These are phyloP conservation scores for Kwoniella bestiolae DNA, from an alignment of 768 basidiomycete genomes.

Conservation along the genomic window DNA sequence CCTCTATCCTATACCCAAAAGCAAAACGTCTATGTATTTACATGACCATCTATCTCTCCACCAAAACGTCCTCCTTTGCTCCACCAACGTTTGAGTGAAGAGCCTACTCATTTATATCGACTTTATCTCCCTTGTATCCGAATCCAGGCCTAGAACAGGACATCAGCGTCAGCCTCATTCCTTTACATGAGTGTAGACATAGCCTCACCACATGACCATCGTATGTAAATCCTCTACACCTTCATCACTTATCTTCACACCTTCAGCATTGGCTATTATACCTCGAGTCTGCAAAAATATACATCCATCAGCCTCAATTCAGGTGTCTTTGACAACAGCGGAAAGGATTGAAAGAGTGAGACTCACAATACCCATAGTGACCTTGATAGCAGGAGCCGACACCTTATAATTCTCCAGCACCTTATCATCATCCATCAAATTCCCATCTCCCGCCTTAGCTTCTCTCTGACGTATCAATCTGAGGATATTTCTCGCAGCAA, in stretches of 20 bases:
- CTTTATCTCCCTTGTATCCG: no score
- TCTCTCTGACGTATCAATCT: constrained; percentile 36
- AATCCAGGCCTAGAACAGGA: no score
- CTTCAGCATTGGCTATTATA: constrained; percentile 39
- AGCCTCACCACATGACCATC: constrained; percentile 49
- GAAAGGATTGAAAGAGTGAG: background rate
- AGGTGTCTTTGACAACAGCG: background rate
- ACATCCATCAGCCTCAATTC: background rate
- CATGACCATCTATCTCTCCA: no score
- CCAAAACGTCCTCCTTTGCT: no score
- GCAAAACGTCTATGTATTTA: no score
- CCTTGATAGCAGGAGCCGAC: constrained; percentile 51
- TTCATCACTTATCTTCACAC: constrained; percentile 32
- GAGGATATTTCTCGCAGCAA: constrained; percentile 55
- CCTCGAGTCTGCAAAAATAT: constrained; percentile 27
- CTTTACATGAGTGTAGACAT: no score
- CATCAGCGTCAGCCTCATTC: no score
- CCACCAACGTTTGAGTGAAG: no score
- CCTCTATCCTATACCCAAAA: no score
- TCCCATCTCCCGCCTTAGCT: constrained; percentile 16
- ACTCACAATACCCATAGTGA: constrained; percentile 52
- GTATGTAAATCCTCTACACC: constrained; percentile 50
- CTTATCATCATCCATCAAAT: constrained; percentile 11
- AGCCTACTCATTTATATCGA: no score
- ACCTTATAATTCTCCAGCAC: constrained; percentile 47